Percentiles rank a stretch among this genome's conserved stretches.
These are phyloP conservation scores for Dioscorea zingiberensis DNA, from an alignment of 106 monocot species.

Conservation along the genomic window DNA sequence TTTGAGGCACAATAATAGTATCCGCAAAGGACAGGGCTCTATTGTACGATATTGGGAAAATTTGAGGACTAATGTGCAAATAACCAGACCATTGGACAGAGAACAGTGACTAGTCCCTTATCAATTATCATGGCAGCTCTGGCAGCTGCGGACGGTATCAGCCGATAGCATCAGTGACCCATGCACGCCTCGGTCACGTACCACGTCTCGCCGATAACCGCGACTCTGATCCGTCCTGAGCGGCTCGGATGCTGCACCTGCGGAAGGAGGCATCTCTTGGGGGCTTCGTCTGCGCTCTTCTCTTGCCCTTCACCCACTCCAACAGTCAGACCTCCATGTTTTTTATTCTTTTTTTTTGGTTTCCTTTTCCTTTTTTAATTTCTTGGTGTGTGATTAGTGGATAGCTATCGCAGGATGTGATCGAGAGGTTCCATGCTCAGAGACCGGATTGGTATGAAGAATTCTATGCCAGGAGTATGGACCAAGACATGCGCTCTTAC, in stretches of 20 bases:
- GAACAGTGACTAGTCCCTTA: no score
- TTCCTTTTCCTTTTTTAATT: background rate
- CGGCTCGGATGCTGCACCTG: background rate
- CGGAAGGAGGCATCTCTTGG: constrained; percentile 16
- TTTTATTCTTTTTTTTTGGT: background rate
- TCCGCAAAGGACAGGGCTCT: no score
- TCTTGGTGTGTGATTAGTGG: background rate
- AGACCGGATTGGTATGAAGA: constrained; percentile 79
- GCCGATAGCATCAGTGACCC: no score
- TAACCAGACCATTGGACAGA: no score
- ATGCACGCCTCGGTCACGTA: no score
- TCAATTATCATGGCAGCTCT: no score
- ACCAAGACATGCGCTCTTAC: constrained; percentile 45
- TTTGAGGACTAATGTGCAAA: no score
- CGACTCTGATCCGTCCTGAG: background rate
- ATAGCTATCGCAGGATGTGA: constrained; percentile 13
- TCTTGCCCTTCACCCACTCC: background rate
- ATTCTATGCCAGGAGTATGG: constrained; percentile 45
- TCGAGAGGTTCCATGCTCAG: constrained; percentile 32
- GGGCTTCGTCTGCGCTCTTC: constrained; percentile 5
- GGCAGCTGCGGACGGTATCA: no score
- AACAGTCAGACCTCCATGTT: background rate
- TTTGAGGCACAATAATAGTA: no score
- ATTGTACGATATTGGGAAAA: no score
- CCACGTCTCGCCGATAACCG: no score